Evolutionary conservation across 2,329 filamentous ascomycete species (phyloP), one percentile per base, ranked within the genome.

Genomic region (Fusarium lyarnte): DNA sequence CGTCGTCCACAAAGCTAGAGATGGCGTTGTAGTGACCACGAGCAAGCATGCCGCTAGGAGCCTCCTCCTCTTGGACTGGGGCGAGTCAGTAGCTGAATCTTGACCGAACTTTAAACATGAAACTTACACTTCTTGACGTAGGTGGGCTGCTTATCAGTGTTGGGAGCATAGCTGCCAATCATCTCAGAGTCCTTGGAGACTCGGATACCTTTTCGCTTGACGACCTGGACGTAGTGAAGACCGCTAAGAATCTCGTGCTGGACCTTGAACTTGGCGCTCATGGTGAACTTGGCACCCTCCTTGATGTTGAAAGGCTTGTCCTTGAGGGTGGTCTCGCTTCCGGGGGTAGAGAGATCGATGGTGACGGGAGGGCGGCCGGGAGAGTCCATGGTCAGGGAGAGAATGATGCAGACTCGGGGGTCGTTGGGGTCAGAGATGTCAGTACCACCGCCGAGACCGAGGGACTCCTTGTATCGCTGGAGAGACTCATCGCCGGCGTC

Each of bases 301-400:
- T 98, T 99, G 87, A 99, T 98, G 80, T 90, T 95, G 87, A 99
- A 99, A 19, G 96, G 96, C 81, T 96, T 92, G 80, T 94, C 88
- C 86, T 97, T 97, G 74, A 99, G 91, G 19, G 88, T 89, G 7
- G 89, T 86, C 79, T 97, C 88, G 70, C 93, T 91, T 65, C 91
- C 93, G 27, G 93, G 88, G 12, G 88, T 83, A 63, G 91, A 92
- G 45, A 98, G 90, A 79, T 98, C 94, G 83, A 99, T 95, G 76
- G 92, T 92, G 78, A 98, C 95, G 78, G 97, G 93, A 11, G 87
- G 81, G 54, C 94, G 94, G 66, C 94, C 95, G 73, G 92, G 88
- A 38, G 94, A 91, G 81, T 97, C 93, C 84, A 99, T 92, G 69
- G 94, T 92, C 62, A 99, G 92, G 63, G 94, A 93, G 78, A 94